A percentile compares a stretch with the other conserved stretches of the same genome.
phyloP scores from a whole-genome alignment of 2,329 filamentous ascomycete species.

The Scedosporium apiospermum region DNA sequence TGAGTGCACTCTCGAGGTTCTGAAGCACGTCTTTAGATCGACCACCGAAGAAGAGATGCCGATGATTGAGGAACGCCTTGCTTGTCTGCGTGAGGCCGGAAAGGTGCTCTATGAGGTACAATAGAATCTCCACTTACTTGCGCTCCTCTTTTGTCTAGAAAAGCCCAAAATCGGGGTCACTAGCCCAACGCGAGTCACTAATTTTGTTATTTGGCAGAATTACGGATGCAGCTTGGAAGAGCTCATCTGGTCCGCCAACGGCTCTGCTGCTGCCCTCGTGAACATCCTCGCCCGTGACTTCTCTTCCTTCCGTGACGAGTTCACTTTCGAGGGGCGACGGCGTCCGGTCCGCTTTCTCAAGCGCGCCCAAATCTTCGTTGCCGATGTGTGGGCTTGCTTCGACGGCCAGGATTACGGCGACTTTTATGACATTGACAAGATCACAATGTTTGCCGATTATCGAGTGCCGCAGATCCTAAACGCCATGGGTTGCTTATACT shows the following conservation, averaged over 20 bases:
- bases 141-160: not conserved
- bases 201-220: constrained; percentile 36
- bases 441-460: constrained; percentile 99
- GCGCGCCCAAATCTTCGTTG: constrained; percentile 89
- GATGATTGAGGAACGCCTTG: constrained; percentile 65
- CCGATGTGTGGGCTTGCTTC: constrained; percentile 95
- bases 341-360: constrained; percentile 75
- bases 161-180: not conserved
- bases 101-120: constrained; percentile 66
- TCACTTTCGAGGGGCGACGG: constrained; percentile 60
- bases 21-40: constrained; percentile 76
- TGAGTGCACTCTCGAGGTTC: constrained; percentile 63
- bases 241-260: constrained; percentile 62
- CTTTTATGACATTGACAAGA: constrained; percentile 85
- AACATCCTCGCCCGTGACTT: constrained; percentile 80
- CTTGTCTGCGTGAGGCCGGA: constrained; percentile 75
- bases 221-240: constrained; percentile 67
- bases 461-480: constrained; percentile 90
- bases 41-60: constrained; percentile 82
- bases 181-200: not conserved
- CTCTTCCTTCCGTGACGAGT: constrained; percentile 76
- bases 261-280: constrained; percentile 76
- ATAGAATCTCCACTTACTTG: constrained; percentile 5
- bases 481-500: constrained; percentile 70
- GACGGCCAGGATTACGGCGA: constrained; percentile 67